Evolutionary conservation across 2,329 filamentous ascomycete genomes (phyloP).

Genomic region (Penicillium hesseltinei): DNA sequence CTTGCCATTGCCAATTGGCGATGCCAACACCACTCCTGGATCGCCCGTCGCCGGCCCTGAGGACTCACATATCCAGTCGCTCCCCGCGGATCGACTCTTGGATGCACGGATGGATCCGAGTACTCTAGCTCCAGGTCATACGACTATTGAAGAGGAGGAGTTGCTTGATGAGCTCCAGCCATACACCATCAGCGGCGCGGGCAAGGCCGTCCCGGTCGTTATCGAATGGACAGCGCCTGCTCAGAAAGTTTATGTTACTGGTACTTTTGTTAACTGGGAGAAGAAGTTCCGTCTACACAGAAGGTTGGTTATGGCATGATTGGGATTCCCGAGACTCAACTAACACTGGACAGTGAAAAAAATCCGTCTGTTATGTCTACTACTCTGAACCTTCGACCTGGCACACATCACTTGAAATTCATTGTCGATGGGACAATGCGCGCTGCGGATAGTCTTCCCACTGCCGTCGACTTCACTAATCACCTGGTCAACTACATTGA

Average conservation of each 20-base stretch:
- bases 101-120: conserved; percentile 56
- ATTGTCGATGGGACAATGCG: conserved; percentile 92
- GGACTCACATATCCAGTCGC: conserved; percentile 53
- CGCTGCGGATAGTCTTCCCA: conserved; percentile 81
- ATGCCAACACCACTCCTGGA: conserved; percentile 83
- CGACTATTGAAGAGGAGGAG: conserved; percentile 67
- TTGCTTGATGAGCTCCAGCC: conserved; percentile 69
- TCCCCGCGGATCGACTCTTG: conserved; percentile 43
- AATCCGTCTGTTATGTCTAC: conserved; percentile 66
- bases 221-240: conserved; percentile 83
- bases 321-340: conserved; percentile 1
- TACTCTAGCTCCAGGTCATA: conserved; percentile 54
- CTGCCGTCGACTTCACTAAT: conserved; percentile 96
- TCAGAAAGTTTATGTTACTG: conserved; percentile 92
- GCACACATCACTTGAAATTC: conserved; percentile 96
- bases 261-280: conserved; percentile 97
- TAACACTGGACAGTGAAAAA: conserved; percentile 36
- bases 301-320: conserved; percentile 55
- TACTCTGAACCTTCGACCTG: conserved; percentile 78
- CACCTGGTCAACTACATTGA: conserved; percentile 98
- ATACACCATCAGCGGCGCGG: conserved; percentile 65
- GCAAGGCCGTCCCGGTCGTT: conserved; percentile 75
- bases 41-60: conserved; percentile 80
- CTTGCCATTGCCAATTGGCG: conserved; percentile 87
- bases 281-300: conserved; percentile 84